These are phyloP conservation scores for Chrysophaeum taylorii DNA, from an alignment of 352 stramenopile species.

Conservation along the genomic window DNA sequence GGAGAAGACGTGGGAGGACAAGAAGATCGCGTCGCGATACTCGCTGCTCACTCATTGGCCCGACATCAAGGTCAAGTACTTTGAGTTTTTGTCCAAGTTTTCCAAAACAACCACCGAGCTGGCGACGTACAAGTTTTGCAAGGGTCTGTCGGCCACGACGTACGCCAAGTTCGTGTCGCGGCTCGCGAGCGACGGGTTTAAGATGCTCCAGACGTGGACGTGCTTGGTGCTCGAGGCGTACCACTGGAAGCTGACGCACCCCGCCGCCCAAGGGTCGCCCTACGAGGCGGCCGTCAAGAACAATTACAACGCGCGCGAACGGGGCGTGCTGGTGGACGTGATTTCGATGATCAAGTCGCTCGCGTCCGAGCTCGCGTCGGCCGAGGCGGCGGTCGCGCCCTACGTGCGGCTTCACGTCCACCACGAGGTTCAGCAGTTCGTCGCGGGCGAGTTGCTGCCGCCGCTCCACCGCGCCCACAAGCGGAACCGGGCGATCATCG, in stretches of 20 bases:
- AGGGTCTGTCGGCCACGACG: conserved; percentile 11
- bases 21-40: conserved; percentile 16
- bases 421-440: conserved; percentile 51
- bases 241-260: conserved; percentile 49
- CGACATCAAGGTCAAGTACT: conserved; percentile 12
- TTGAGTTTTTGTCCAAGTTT: conserved; percentile 18
- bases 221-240: conserved; percentile 44
- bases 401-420: conserved; percentile 53
- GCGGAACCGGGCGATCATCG: conserved; percentile 53
- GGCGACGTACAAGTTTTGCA: conserved; percentile 26
- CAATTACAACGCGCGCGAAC: conserved; percentile 57
- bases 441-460: conserved; percentile 56
- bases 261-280: conserved; percentile 24
- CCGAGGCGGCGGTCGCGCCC: conserved; percentile 34
- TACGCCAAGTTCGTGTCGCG: conserved; percentile 23
- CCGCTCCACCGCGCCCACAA: conserved; percentile 69
- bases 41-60: conserved; percentile 21
- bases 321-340: conserved; percentile 46
- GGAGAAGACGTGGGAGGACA: conserved; percentile 14
- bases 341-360: conserved; percentile 60
- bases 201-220: conserved; percentile 48
- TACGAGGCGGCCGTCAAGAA: conserved; percentile 59
- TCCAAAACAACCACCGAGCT: not conserved
- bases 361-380: conserved; percentile 35
- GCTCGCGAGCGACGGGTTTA: conserved; percentile 34